Percentiles rank a stretch among this genome's conserved stretches.
phyloP scores from a whole-genome alignment of 2,329 filamentous ascomycete genomes.

The Shiraia bambusicola region DNA sequence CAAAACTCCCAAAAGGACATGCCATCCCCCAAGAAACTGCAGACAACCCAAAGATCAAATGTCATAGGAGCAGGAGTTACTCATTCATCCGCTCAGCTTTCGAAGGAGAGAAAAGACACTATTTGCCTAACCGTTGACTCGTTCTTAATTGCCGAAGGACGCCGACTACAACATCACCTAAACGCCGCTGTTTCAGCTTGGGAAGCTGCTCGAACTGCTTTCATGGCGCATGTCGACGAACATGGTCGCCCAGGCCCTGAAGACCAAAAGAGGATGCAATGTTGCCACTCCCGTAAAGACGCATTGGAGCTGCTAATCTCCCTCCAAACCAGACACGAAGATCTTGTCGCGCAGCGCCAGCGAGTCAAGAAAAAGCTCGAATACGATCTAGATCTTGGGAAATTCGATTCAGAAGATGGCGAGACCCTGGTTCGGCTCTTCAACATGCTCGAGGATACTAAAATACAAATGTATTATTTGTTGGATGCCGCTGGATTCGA shows the following conservation, averaged over 20 bases:
- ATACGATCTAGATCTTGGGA: slow-evolving; percentile 30
- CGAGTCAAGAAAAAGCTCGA: slow-evolving; percentile 33
- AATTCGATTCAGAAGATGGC: slow-evolving; percentile 29
- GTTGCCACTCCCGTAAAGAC: slow-evolving; percentile 30
- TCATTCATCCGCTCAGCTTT: slow-evolving; percentile 27
- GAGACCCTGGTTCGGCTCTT: slow-evolving; percentile 27
- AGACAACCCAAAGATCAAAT: slow-evolving; percentile 4
- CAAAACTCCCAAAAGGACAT: slow-evolving; percentile 15
- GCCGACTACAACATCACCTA: slow-evolving; percentile 27
- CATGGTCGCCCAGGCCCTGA: slow-evolving; percentile 22
- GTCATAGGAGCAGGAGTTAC: slow-evolving; percentile 3
- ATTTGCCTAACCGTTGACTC: slow-evolving; percentile 23
- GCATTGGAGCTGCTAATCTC: slow-evolving; percentile 32
- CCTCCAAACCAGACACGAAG: slow-evolving; percentile 22
- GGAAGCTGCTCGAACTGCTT: slow-evolving; percentile 28
- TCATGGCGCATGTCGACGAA: slow-evolving; percentile 28
- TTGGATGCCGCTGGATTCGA: slow-evolving; percentile 31
- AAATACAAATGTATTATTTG: slow-evolving; percentile 31
- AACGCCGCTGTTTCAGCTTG: slow-evolving; percentile 26
- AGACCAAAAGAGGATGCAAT: slow-evolving; percentile 25
- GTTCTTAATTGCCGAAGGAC: slow-evolving; percentile 29
- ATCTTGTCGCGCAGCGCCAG: slow-evolving; percentile 19
- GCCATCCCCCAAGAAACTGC: slow-evolving; percentile 13
- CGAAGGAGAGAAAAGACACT: slow-evolving; percentile 25
- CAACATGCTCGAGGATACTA: slow-evolving; percentile 29